These are phyloP conservation scores for Yarrowia sp. DNA, from an alignment of 805 yeast genomes.

Conservation along the genomic window DNA sequence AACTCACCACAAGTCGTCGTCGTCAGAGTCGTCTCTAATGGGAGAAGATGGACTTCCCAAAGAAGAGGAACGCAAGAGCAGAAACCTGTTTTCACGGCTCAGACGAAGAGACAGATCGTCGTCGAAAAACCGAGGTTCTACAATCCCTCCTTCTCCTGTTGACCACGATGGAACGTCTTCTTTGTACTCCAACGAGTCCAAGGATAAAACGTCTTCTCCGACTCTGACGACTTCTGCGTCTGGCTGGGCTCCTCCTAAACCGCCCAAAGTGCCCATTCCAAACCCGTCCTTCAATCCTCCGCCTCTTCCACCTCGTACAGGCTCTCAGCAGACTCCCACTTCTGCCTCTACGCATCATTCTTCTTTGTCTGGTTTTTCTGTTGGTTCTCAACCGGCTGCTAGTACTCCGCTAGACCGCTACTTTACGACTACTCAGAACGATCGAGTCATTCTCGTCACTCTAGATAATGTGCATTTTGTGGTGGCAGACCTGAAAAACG, in stretches of 20 bases:
- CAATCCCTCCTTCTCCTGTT: neutral
- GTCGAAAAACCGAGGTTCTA: neutral
- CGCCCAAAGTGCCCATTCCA: conserved; percentile 1
- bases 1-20: conserved; percentile 61
- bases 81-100: neutral
- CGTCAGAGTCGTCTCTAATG: conserved; percentile 47
- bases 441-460: conserved; percentile 52
- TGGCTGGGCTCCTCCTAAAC: conserved; percentile 9
- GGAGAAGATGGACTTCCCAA: conserved; percentile 1
- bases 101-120: conserved; percentile 6
- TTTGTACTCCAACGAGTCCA: conserved; percentile 4
- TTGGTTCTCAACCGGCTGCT: neutral
- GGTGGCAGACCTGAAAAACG: conserved; percentile 44
- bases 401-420: conserved; percentile 6
- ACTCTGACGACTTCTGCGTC: neutral
- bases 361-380: neutral
- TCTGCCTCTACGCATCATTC: conserved; percentile 3
- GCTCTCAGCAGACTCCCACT: conserved; percentile 6
- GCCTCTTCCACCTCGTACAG: neutral
- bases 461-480: conserved; percentile 56
- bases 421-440: conserved; percentile 17
- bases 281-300: neutral
- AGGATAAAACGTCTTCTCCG: neutral
- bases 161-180: neutral
- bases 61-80: neutral